These are phyloP conservation scores for Microthyrium microscopicum DNA, from an alignment of 2,329 filamentous ascomycete genomes.

Conservation along the genomic window DNA sequence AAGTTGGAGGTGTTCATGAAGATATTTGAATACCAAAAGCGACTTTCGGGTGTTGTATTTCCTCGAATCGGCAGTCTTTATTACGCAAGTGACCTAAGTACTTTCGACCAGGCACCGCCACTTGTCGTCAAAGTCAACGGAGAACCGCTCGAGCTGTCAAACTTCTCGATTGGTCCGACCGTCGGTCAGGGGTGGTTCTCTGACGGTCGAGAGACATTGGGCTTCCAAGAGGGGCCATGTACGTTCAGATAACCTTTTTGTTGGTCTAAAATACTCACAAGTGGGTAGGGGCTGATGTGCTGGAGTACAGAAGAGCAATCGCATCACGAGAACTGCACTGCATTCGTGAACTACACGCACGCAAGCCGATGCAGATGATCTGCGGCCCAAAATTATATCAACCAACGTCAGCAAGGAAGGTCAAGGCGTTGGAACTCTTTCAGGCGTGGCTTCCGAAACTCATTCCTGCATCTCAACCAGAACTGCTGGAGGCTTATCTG, in stretches of 20 bases:
- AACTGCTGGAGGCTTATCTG: constrained; percentile 14
- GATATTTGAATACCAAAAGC: constrained; percentile 15
- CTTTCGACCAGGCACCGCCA: too few species aligned
- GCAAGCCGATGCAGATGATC: constrained; percentile 19
- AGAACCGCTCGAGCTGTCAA: constrained; percentile 10
- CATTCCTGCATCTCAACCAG: constrained; percentile 14
- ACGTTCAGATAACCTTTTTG: constrained; percentile 10
- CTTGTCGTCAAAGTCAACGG: too few species aligned
- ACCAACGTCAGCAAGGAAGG: constrained; percentile 19
- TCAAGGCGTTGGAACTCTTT: constrained; percentile 14
- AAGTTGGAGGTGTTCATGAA: constrained; percentile 14
- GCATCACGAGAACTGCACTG: constrained; percentile 19
- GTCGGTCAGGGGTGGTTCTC: constrained; percentile 18
- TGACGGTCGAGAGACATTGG: constrained; percentile 15
- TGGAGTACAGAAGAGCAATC: constrained; percentile 19
- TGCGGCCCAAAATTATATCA: constrained; percentile 22
- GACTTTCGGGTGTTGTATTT: constrained; percentile 16
- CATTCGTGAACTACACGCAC: constrained; percentile 13
- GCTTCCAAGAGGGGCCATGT: constrained; percentile 23
- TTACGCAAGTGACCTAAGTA: too few species aligned
- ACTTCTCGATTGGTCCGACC: constrained; percentile 23
- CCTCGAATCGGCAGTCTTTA: too few species aligned
- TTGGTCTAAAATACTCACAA: constrained; percentile 9
- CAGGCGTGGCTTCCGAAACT: constrained; percentile 16
- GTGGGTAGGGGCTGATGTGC: constrained; percentile 15